phyloP scores from a whole-genome alignment of 192 early-diverging fungal species.

The Podila verticillata region DNA sequence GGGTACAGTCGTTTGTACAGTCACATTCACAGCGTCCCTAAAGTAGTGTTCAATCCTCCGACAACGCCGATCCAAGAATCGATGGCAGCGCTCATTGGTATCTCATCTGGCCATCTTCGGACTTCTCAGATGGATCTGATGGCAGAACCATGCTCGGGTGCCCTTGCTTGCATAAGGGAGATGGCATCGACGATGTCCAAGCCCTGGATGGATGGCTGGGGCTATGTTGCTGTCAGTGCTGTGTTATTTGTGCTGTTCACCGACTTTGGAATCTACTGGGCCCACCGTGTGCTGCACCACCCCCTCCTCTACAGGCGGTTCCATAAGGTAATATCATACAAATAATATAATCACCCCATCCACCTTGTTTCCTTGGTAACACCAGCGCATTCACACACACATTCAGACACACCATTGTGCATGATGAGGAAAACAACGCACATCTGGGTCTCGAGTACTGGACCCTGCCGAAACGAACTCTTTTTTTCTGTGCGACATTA shows the following conservation, averaged over 20 bases:
- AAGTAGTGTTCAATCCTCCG: constrained; percentile 13
- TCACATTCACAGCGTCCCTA: constrained; percentile 52
- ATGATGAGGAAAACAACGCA: background rate
- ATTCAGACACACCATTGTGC: constrained; percentile 8
- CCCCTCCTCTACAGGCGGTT: constrained; percentile 88
- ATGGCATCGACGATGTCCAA: constrained; percentile 15
- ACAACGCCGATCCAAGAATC: constrained; percentile 28
- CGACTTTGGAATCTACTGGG: constrained; percentile 96
- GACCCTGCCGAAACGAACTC: background rate
- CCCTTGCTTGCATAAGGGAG: constrained; percentile 15
- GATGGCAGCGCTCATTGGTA: constrained; percentile 21
- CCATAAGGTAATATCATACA: constrained; percentile 73
- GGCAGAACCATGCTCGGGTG: background rate
- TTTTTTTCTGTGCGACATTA: background rate
- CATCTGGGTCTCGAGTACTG: background rate
- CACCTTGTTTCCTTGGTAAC: no score
- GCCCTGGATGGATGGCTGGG: constrained; percentile 65
- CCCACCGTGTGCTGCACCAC: constrained; percentile 93
- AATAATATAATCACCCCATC: no score
- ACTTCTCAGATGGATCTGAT: constrained; percentile 9
- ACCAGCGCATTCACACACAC: no score
- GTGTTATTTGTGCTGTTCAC: constrained; percentile 89
- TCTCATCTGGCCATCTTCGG: constrained; percentile 12
- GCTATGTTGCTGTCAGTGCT: constrained; percentile 74
- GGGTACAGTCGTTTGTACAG: constrained; percentile 88